phyloP scores from a whole-genome alignment of 495 filamentous ascomycete genomes.

The Annulohypoxylon moriforme region DNA sequence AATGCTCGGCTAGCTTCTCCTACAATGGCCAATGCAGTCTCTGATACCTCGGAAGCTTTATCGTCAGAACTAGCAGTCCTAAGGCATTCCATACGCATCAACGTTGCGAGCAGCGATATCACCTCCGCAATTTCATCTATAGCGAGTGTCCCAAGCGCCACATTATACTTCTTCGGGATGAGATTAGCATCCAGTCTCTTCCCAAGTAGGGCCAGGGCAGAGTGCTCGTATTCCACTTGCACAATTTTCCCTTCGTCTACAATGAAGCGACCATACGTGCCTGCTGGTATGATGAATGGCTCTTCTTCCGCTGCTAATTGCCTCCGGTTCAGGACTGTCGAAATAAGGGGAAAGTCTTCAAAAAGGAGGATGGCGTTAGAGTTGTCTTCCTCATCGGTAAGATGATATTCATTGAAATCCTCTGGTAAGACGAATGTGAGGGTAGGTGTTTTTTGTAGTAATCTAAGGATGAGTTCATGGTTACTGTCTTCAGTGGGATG shows the following conservation, averaged over 20 bases:
- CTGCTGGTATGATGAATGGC: slow-evolving; percentile 65
- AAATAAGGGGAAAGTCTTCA: slow-evolving; percentile 65
- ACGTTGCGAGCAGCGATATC: slow-evolving; percentile 55
- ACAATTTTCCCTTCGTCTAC: slow-evolving; percentile 66
- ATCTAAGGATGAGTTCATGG: slow-evolving; percentile 60
- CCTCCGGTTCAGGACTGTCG: slow-evolving; percentile 45
- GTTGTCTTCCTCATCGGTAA: slow-evolving; percentile 85
- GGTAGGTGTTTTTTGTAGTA: slow-evolving; percentile 71
- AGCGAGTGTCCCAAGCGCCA: slow-evolving; percentile 49
- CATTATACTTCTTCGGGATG: slow-evolving; percentile 50
- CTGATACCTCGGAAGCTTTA: slow-evolving; percentile 39
- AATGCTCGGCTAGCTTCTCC: slow-evolving; percentile 80
- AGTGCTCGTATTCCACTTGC: slow-evolving; percentile 76
- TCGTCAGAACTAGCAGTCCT: slow-evolving; percentile 39
- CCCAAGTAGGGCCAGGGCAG: slow-evolving; percentile 79
- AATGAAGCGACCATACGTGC: slow-evolving; percentile 76
- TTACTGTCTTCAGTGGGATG: slow-evolving; percentile 61
- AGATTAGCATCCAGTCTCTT: slow-evolving; percentile 72
- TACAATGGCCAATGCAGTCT: slow-evolving; percentile 63
- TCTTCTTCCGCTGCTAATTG: slow-evolving; percentile 50
- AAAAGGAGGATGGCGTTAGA: slow-evolving; percentile 71
- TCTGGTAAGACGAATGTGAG: slow-evolving; percentile 78
- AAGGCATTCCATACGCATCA: slow-evolving; percentile 54
- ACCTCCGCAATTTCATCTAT: slow-evolving; percentile 55
- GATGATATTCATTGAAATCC: slow-evolving; percentile 74